Evolutionary conservation across 2,329 filamentous ascomycete genomes (phyloP).

Genomic region (Aspergillus sp.): DNA sequence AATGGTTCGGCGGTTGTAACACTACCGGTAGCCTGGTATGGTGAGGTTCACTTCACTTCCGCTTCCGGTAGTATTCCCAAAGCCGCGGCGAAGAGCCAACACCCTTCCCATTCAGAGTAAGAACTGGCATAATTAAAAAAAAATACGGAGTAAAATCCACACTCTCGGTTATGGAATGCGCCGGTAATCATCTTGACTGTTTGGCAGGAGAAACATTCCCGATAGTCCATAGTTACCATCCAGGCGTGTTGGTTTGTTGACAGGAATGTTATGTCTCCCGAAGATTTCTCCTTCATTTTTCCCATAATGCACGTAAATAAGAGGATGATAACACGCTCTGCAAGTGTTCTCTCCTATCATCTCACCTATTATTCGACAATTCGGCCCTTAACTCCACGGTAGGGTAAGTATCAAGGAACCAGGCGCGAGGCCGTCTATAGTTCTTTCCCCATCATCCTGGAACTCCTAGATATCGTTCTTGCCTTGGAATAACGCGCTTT

Average conservation of each 20-base stretch:
- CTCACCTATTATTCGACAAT: background rate
- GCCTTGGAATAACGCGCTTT: background rate
- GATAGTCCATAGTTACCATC: background rate
- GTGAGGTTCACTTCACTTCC: slow-evolving; percentile 17
- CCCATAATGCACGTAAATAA: background rate
- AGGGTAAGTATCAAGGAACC: background rate
- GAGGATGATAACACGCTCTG: background rate
- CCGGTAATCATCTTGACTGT: background rate
- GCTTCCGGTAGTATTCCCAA: slow-evolving; percentile 20
- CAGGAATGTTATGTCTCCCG: slow-evolving; percentile 8
- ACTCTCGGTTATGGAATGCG: background rate
- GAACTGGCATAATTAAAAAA: background rate
- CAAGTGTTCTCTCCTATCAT: background rate
- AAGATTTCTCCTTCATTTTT: background rate
- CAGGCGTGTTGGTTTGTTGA: slow-evolving; percentile 4
- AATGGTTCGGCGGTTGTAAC: background rate
- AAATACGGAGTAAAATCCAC: background rate
- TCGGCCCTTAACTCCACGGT: background rate
- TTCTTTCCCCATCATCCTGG: background rate
- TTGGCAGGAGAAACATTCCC: slow-evolving; percentile 1
- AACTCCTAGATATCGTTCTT: background rate
- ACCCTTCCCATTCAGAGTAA: too few relatives aligned
- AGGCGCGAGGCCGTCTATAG: background rate
- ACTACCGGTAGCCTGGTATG: background rate
- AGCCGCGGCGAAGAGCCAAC: background rate